Evolutionary conservation across 2,329 filamentous ascomycete species (phyloP).

Genomic region (Arthrobotrys iridis): DNA sequence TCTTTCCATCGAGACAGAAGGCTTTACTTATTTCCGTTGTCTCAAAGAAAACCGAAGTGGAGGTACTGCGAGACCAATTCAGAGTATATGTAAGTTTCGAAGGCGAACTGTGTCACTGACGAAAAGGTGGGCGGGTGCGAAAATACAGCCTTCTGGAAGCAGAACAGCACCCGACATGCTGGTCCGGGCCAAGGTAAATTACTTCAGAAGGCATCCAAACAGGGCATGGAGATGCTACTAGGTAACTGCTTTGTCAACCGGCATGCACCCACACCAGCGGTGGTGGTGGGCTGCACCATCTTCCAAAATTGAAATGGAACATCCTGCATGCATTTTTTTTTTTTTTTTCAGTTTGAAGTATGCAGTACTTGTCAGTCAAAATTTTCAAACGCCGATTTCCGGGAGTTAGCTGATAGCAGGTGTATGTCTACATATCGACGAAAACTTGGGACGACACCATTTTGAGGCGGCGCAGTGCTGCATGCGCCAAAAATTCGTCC

Average conservation of each 20-base stretch:
- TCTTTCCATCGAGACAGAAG: constrained; percentile 38
- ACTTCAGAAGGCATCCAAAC: constrained; percentile 47
- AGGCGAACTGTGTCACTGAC: constrained; percentile 23
- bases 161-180: constrained; percentile 19
- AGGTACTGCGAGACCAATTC: no score
- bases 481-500: constrained; percentile 41
- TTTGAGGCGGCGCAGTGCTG: constrained; percentile 22
- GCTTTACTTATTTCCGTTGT: constrained; percentile 35
- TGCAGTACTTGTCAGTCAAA: constrained; percentile 31
- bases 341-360: no score
- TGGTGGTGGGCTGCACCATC: neutral
- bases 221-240: constrained; percentile 37
- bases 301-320: constrained; percentile 7
- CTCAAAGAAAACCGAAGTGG: constrained; percentile 28
- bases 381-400: constrained; percentile 31
- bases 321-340: constrained; percentile 48
- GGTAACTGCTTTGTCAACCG: constrained; percentile 44
- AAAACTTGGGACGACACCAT: constrained; percentile 25
- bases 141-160: constrained; percentile 48
- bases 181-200: constrained; percentile 25
- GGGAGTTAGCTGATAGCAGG: constrained; percentile 2
- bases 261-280: constrained; percentile 18
- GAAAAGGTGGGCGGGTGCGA: constrained; percentile 22
- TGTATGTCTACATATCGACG: constrained; percentile 1
- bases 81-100: constrained; percentile 28